Percentiles rank a stretch among this genome's conserved stretches.
Conservation (phyloP, 345 rosid genomes). For the Noccaea bulbosa region DNA sequence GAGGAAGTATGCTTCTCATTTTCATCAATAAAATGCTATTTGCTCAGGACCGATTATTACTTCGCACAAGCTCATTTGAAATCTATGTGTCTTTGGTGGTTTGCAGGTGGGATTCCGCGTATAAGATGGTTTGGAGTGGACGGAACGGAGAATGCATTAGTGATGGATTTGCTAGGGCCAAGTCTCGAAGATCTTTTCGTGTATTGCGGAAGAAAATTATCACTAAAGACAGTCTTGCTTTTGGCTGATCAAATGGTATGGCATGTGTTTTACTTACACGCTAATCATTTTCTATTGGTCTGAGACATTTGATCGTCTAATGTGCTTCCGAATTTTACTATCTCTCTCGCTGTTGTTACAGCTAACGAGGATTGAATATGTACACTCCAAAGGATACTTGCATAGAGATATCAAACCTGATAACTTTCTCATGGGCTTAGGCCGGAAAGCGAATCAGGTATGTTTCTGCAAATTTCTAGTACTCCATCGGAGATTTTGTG, state of each 20-base stretch:
- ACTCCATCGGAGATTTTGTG: background rate
- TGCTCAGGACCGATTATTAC: background rate
- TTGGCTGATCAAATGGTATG: conserved; percentile 95
- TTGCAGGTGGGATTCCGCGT: conserved; percentile 76
- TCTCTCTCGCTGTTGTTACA: conserved; percentile 29
- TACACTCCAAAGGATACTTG: conserved; percentile 80
- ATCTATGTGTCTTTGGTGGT: background rate
- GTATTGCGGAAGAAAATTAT: conserved; percentile 88
- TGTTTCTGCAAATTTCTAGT: conserved; percentile 1
- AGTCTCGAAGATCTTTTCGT: conserved; percentile 92
- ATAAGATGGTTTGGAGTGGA: conserved; percentile 89
- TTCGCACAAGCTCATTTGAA: background rate
- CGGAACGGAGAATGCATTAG: conserved; percentile 75
- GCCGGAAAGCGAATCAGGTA: conserved; percentile 86
- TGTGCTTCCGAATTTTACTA: background rate
- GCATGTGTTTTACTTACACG: background rate
- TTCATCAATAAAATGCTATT: too few relatives aligned
- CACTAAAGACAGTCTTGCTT: conserved; percentile 82
- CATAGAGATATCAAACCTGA: conserved; percentile 93
- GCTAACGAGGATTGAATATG: conserved; percentile 81
- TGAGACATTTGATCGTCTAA: conserved; percentile 5
- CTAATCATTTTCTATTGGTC: conserved; percentile 10
- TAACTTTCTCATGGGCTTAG: conserved; percentile 91
- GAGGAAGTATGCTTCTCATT: conserved; percentile 55
- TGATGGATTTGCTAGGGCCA: conserved; percentile 89